Evolutionary conservation across 2,329 filamentous ascomycete species (phyloP).

Genomic region (Laburnicola sp.): DNA sequence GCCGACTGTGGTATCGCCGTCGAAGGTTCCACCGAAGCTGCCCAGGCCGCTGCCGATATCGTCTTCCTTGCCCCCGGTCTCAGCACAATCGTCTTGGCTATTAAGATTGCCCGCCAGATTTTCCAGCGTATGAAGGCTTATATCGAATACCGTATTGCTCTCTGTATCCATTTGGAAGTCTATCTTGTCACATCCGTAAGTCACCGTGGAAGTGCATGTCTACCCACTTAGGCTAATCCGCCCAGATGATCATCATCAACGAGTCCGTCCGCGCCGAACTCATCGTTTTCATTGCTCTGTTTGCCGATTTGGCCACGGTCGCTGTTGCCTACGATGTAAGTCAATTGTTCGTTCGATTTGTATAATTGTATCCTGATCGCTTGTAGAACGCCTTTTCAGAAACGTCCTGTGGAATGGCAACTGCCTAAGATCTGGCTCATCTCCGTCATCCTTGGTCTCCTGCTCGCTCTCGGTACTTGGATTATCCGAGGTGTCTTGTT

Average conservation of each 20-base stretch:
- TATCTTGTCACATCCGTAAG: constrained; percentile 68
- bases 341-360: background rate
- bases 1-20: constrained; percentile 75
- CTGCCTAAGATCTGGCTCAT: constrained; percentile 82
- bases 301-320: constrained; percentile 78
- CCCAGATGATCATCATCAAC: constrained; percentile 72
- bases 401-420: constrained; percentile 77
- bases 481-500: constrained; percentile 71
- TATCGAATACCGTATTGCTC: constrained; percentile 75
- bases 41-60: constrained; percentile 72
- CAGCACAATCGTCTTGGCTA: constrained; percentile 70
- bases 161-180: constrained; percentile 73
- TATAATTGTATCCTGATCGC: background rate
- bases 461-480: constrained; percentile 73
- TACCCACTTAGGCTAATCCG: background rate
- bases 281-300: constrained; percentile 77
- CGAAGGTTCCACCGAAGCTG: constrained; percentile 71
- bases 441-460: constrained; percentile 66
- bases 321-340: constrained; percentile 70
- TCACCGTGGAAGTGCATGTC: background rate
- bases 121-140: constrained; percentile 80
- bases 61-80: constrained; percentile 75
- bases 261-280: constrained; percentile 73
- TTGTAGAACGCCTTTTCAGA: constrained; percentile 70
- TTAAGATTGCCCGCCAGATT: constrained; percentile 74